These are phyloP conservation scores for Datura wrightii DNA, from an alignment of 257 asterid species.

Conservation along the genomic window DNA sequence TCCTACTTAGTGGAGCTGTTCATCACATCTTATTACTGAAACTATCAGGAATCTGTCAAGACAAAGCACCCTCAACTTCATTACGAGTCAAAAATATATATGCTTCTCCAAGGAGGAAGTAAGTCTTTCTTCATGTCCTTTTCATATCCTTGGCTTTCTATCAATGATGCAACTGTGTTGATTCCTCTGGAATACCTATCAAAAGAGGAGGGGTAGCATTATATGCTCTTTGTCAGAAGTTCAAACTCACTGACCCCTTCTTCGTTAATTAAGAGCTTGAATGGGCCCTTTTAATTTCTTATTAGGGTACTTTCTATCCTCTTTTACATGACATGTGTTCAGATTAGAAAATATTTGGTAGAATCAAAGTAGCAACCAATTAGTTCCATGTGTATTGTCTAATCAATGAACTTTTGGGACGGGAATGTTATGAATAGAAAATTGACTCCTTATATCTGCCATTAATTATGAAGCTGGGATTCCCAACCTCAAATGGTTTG, in stretches of 20 bases:
- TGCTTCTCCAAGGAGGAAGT: slow-evolving; percentile 97
- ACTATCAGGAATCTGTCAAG: slow-evolving; percentile 77
- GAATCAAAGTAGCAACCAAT: slow-evolving; percentile 13
- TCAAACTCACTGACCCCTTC: not conserved
- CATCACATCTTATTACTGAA: slow-evolving; percentile 28
- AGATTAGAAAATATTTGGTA: slow-evolving; percentile 17
- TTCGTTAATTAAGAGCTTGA: not conserved
- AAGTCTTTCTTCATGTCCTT: slow-evolving; percentile 41
- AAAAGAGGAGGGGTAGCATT: not conserved
- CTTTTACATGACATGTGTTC: not conserved
- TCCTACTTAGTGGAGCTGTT: not conserved
- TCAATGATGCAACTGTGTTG: not conserved
- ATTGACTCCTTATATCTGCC: slow-evolving; percentile 3
- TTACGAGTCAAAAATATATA: slow-evolving; percentile 85
- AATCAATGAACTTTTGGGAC: not conserved
- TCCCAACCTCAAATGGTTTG: slow-evolving; percentile 92
- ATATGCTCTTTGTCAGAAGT: not conserved
- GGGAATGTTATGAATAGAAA: not conserved
- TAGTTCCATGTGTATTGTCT: not conserved
- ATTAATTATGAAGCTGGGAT: slow-evolving; percentile 67
- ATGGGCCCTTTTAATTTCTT: not conserved
- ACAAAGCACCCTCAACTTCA: slow-evolving; percentile 92
- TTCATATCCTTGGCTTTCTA: not conserved
- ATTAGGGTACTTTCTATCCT: not conserved
- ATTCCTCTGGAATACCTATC: not conserved